Base-by-base conservation (phyloP, 805 yeast genomes). In the Metschnikowia arizonensis region DNA sequence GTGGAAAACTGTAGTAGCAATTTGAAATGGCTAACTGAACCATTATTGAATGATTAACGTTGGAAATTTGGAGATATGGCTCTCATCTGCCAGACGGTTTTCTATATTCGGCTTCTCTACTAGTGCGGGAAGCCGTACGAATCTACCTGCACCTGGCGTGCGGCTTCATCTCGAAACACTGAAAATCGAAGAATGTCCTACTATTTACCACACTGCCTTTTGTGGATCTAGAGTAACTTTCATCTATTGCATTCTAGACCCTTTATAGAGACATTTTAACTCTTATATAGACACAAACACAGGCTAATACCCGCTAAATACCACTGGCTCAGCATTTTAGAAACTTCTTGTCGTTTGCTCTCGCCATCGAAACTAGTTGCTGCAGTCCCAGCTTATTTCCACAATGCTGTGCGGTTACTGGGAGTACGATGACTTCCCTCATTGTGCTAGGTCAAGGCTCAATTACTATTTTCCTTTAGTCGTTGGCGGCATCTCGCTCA, bases 391-490 rank as follows among this genome's bases (percentile, higher is more conserved):
- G 23, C 19, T n/a, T 7, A 19, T 19, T 18, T 18, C 32, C 33
- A 19, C 43, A 48, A 45, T 52, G 55, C 18, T 45, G 40, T 47
- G 63, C 56, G 47, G 49, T 33, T 45, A 60, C 50, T 83, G 88
- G 88, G 64, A 68, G 50, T 78, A 73, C 48, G 88, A 83, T 55
- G 88, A 83, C 59, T 57, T 83, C 33, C 76, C 83, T 1, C 56
- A 57, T 12, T 79, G 84, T 55, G 76, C 76, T 4, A 68, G 81
- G 38, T 57, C 56, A 59, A 63, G 49, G 56, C 48, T 79, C 31
- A 72, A 73, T 45, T 61, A 60, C 26, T 56, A 61, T 38, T 50
- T 63, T 2, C 67, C 74, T 0, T 44, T 68, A 8, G 45, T 66
- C 3, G 44, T 64, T 3, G 61, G 66, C 4, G 55, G 65, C 1